These are phyloP conservation scores for Plasmodium fragile DNA, from an alignment of 169 alveolate species.

Conservation along the genomic window DNA sequence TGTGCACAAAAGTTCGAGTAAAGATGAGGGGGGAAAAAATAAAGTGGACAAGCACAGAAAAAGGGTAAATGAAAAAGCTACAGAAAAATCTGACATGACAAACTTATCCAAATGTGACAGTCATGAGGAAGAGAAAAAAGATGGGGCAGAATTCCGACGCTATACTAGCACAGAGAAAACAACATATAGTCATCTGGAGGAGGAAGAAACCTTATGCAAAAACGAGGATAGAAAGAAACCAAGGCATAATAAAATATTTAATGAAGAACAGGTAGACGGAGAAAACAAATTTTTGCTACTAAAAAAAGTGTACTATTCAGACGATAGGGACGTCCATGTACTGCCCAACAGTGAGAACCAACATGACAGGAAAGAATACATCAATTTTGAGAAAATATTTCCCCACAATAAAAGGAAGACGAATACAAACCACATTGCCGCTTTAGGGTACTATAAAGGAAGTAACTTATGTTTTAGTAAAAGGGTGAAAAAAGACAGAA, in stretches of 20 bases:
- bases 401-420: slow-evolving; percentile 4
- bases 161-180: neutral
- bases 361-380: slow-evolving; percentile 9
- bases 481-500: neutral
- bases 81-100: neutral
- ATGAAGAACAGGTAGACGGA: neutral
- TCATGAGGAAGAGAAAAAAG: neutral
- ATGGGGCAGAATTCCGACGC: neutral
- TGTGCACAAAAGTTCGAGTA: neutral
- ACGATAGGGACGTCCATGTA: neutral
- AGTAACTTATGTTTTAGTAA: neutral
- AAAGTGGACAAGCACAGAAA: neutral
- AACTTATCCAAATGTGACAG: neutral
- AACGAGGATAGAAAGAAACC: neutral
- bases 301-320: slow-evolving; percentile 14
- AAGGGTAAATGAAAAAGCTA: neutral
- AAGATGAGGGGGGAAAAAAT: neutral
- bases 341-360: neutral
- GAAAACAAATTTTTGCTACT: slow-evolving; percentile 4
- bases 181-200: neutral
- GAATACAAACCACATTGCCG: neutral
- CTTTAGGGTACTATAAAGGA: neutral
- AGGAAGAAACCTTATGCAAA: neutral
- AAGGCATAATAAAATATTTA: neutral
- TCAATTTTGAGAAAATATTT: slow-evolving; percentile 22